Evolutionary conservation across 129 eudicot species (phyloP), one percentile per base, ranked within the genome.

Genomic region (Flaveria linearis): DNA sequence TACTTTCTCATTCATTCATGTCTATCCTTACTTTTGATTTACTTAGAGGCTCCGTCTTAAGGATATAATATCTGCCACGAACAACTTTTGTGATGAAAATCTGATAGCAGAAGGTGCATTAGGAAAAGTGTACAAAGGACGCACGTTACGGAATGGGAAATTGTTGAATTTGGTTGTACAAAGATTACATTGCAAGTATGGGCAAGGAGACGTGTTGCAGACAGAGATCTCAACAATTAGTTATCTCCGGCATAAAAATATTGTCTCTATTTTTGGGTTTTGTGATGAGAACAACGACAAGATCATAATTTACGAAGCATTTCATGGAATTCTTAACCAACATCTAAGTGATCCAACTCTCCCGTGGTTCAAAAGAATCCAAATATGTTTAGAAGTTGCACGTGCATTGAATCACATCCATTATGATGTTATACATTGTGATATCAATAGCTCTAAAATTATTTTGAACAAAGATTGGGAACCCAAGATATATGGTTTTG

Each of bases 401-500:
- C 58, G 22, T 0, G 58, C 20, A 52, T 8, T 52, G 9, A 52
- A n/a, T 16, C 9, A 52, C 58, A 15, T 16, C 9, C 22, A 52
- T 52, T 52, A 52, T n/a, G 58, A 52, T 52, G 58, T 52, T 3
- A 52, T 52, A 52, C 58, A 52, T 52, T 52, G 58, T 52, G 58
- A 52, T 18, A 52, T 56, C 4, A 20, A 18, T 56, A 56, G 62
- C 28, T 18, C 62, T 2, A 56, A 56, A 56, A 56, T 56, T 7
- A 20, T 56, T 56, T 56, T 56, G 9, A 18, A 52, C 25, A 0
- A 74, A 58, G 49, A 74, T 25, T 61, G 78, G 78, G 71, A 74
- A 22, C 23, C 78, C 30, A 61, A 25, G 70, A 4, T 74, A 25
- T 60, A 15, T 9, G 70, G 58, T 23, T 60, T 60, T 43, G 76